Evolutionary conservation across 495 filamentous ascomycete species (phyloP).

Genomic region (Pseudomonodictys pantanalensis): DNA sequence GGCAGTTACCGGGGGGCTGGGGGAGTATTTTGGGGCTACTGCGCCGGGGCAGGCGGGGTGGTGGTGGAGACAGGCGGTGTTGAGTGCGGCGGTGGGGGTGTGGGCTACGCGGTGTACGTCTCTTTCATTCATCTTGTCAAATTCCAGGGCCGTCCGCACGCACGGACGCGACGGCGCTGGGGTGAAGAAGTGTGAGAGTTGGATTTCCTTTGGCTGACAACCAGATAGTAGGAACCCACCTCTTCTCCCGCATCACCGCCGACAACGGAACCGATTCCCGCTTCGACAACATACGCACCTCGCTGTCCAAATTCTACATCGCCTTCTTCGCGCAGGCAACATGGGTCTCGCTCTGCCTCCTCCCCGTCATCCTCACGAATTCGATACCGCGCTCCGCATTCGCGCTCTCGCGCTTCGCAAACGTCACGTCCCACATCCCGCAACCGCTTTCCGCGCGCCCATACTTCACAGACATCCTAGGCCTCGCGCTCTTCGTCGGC

Average conservation of each 20-base stretch:
- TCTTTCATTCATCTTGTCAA: not conserved
- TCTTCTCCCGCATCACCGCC: conserved; percentile 54
- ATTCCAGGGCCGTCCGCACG: too few species aligned
- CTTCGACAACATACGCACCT: conserved; percentile 58
- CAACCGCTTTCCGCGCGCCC: conserved; percentile 38
- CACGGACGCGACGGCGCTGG: too few species aligned
- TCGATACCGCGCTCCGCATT: conserved; percentile 50
- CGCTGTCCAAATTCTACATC: conserved; percentile 51
- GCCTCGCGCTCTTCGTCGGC: conserved; percentile 52
- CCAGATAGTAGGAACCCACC: conserved; percentile 55
- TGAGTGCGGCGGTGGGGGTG: conserved; percentile 54
- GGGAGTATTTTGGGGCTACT: conserved; percentile 21
- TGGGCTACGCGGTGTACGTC: conserved; percentile 58
- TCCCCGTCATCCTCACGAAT: conserved; percentile 61
- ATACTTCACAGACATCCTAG: conserved; percentile 52
- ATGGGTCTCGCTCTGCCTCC: conserved; percentile 60
- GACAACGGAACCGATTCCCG: conserved; percentile 56
- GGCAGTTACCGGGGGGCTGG: conserved; percentile 35
- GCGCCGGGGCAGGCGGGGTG: conserved; percentile 37
- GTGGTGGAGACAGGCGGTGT: conserved; percentile 60
- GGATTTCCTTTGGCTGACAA: not conserved
- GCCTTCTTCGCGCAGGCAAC: conserved; percentile 60
- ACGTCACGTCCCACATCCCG: conserved; percentile 8
- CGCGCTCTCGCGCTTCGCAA: conserved; percentile 8
- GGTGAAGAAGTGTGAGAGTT: too few species aligned